Evolutionary conservation across 169 alveolate species (phyloP).

Genomic region (Plasmodium cynomolgi): DNA sequence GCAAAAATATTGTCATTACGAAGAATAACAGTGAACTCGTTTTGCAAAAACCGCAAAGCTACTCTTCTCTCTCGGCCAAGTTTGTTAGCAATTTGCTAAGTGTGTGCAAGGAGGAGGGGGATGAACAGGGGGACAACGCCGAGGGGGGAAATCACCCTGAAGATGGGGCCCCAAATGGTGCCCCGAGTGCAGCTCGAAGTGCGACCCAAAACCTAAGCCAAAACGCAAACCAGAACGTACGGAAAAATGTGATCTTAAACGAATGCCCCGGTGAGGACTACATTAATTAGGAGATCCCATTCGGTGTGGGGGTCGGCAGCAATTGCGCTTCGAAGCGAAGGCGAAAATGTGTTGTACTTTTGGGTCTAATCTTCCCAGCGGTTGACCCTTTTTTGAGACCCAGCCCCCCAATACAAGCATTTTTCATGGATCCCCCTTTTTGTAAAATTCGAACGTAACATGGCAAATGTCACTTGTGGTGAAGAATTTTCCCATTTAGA

Average conservation of each 20-base stretch:
- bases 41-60: constrained; percentile 62
- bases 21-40: constrained; percentile 66
- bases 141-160: background rate
- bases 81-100: constrained; percentile 41
- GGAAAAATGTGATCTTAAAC: background rate
- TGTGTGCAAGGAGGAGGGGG: constrained; percentile 29
- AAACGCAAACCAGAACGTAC: background rate
- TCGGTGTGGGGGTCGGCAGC: background rate
- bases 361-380: background rate
- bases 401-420: background rate
- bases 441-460: background rate
- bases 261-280: background rate
- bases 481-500: background rate
- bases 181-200: background rate
- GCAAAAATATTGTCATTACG: constrained; percentile 72
- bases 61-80: constrained; percentile 39
- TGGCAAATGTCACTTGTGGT: background rate
- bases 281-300: background rate
- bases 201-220: background rate
- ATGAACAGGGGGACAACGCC: constrained; percentile 1
- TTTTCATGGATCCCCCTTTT: background rate
- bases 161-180: background rate
- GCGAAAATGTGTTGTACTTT: background rate
- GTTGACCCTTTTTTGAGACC: background rate
- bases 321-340: background rate